Evolutionary conservation across 208 protist species (phyloP).

Genomic region (Angomonas desouzai): DNA sequence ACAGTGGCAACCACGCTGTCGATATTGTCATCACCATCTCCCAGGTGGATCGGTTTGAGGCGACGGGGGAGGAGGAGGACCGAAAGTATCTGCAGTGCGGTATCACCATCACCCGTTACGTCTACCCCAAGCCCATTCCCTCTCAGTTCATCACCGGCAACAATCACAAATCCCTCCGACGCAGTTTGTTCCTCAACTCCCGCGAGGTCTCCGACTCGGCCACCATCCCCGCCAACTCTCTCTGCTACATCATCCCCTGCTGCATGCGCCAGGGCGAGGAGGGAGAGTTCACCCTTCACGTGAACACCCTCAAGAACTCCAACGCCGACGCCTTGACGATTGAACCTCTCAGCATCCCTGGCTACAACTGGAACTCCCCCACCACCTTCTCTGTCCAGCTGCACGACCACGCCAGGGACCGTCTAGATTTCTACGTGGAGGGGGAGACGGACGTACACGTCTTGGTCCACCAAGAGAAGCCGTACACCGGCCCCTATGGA

Average conservation of each 20-base stretch:
- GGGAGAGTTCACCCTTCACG: conserved; percentile 36
- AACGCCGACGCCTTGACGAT: conserved; percentile 42
- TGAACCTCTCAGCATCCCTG: conserved; percentile 24
- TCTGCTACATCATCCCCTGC: conserved; percentile 71
- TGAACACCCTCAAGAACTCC: conserved; percentile 36
- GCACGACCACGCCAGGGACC: conserved; percentile 35
- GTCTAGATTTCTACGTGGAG: conserved; percentile 79
- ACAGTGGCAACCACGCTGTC: conserved; percentile 22
- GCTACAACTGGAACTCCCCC: conserved; percentile 36
- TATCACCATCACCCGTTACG: conserved; percentile 47
- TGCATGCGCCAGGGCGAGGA: conserved; percentile 50
- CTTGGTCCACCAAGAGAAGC: conserved; percentile 65
- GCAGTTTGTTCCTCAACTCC: conserved; percentile 78
- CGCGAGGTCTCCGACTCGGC: conserved; percentile 57
- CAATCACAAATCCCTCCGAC: conserved; percentile 65
- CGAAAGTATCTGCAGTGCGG: conserved; percentile 57
- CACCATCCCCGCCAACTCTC: conserved; percentile 47
- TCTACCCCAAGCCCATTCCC: conserved; percentile 29
- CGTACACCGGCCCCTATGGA: conserved; percentile 30
- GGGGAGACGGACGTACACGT: conserved; percentile 60
- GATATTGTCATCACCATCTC: conserved; percentile 41
- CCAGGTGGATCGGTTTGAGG: conserved; percentile 56
- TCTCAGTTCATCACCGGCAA: conserved; percentile 72
- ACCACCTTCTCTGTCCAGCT: conserved; percentile 32
- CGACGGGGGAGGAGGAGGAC: conserved; percentile 24